Evolutionary conservation across 1,284 basidiomycete genomes (phyloP), one percentile per base, ranked within the genome.

Genomic region (Cryptococcus sp.): DNA sequence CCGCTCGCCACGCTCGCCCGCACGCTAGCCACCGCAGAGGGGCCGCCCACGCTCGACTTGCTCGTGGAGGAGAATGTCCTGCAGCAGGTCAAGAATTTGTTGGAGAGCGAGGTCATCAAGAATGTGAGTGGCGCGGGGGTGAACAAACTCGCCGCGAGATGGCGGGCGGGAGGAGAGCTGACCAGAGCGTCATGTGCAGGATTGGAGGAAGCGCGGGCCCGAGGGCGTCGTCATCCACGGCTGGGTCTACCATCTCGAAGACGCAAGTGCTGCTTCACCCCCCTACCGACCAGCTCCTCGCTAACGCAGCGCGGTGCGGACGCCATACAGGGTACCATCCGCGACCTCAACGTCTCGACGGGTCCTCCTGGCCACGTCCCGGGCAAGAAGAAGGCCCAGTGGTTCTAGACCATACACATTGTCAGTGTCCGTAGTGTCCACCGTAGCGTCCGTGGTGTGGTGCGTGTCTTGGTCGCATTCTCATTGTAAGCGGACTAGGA

Each of bases 181-280:
- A 54, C 24, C 6, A 2, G 39, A 12, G 33, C n/a, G 20, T 12
- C 5, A 33, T 33, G 18, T 35, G 20, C 21, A 70, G 69, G 73
- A 76, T 60, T 73, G 74, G 73, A 68, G 67, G 55, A 56, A 68
- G 51, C 59, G 74, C 46, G 72, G 70, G 21, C 51, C 63, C 2
- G 59, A 69, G 12, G 72, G 72, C 20, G 73, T 76, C 2, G 67
- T 67, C 2, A 63, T 76, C 24, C 74, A 75, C 42, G 74, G 74
- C 2, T 76, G 74, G 74, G 72, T 76, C 24, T 75, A 76, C 57
- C 73, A 76, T 58, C 71, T 76, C n/a, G 73, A 76, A 57, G 65
- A 76, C 51, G 73, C 71, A 53, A 64, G 69, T 67, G 1, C 8
- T 3, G 16, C n/a, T 4, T 43, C 36, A 6, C 12, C 43, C 21